Conservation (phyloP, 768 basidiomycete genomes). For the Boletus vermiculosoides region DNA sequence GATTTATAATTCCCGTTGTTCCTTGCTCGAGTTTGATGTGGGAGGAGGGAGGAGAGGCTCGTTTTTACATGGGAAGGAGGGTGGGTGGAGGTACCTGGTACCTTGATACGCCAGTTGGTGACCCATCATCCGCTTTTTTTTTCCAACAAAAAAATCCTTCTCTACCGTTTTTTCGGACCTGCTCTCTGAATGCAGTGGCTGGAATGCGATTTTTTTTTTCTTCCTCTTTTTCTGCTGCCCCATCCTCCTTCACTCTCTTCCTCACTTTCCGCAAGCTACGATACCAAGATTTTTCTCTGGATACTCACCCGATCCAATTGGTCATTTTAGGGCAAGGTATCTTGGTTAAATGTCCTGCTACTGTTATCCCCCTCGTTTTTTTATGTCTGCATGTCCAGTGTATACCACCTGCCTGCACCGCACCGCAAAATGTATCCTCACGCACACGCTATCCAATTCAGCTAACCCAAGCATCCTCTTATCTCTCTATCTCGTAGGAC, state of each 20-base stretch:
- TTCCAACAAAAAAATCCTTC: background rate
- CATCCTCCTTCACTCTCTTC: background rate
- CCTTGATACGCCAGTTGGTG: slow-evolving; percentile 1
- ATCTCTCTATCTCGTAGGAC: background rate
- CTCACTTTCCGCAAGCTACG: background rate
- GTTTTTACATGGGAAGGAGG: background rate
- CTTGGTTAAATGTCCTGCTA: slow-evolving; percentile 1
- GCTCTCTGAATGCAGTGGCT: background rate
- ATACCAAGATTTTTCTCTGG: background rate
- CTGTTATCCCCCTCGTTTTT: background rate
- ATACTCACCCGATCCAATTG: slow-evolving; percentile 11
- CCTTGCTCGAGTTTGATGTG: background rate
- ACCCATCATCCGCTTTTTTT: background rate
- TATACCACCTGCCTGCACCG: slow-evolving; percentile 12
- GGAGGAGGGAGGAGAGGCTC: background rate
- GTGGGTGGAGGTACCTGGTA: background rate
- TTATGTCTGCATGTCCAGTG: slow-evolving; percentile 14
- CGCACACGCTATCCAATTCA: slow-evolving; percentile 17
- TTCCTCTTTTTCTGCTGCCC: background rate
- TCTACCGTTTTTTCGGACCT: background rate
- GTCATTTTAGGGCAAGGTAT: background rate
- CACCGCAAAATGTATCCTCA: slow-evolving; percentile 23
- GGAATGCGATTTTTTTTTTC: background rate
- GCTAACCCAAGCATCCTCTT: slow-evolving; percentile 1
- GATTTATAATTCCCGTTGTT: background rate